phyloP scores from a whole-genome alignment of 2,329 filamentous ascomycete genomes.

The Fusarium setosum region DNA sequence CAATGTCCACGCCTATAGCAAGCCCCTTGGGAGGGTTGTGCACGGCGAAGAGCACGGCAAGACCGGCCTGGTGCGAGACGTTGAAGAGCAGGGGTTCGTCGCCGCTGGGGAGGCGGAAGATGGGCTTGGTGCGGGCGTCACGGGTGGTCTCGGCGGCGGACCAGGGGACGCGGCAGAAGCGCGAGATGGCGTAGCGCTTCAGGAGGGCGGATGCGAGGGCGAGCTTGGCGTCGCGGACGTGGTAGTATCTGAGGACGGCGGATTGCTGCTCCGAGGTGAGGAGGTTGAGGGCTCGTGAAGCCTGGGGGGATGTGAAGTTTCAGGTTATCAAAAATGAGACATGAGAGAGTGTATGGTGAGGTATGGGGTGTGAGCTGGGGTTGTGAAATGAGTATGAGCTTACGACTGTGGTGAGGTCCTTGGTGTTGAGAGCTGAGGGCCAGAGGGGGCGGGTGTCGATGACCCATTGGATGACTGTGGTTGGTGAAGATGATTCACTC shows the following conservation, averaged over 20 bases:
- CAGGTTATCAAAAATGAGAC: neutral
- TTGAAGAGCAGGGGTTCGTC: slow-evolving; percentile 73
- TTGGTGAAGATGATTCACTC: slow-evolving; percentile 38
- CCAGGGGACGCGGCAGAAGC: slow-evolving; percentile 71
- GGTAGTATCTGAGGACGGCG: slow-evolving; percentile 70
- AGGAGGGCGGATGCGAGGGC: slow-evolving; percentile 77
- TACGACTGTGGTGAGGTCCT: slow-evolving; percentile 60
- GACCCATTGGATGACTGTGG: slow-evolving; percentile 68
- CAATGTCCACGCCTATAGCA: slow-evolving; percentile 79
- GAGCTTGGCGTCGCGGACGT: slow-evolving; percentile 80
- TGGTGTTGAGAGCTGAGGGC: slow-evolving; percentile 62
- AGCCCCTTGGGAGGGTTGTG: slow-evolving; percentile 45
- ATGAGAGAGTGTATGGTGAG: neutral
- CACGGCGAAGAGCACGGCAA: slow-evolving; percentile 75
- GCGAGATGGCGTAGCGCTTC: slow-evolving; percentile 76
- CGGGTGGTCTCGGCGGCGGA: slow-evolving; percentile 65
- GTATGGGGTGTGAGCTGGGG: neutral
- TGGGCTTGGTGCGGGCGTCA: slow-evolving; percentile 65
- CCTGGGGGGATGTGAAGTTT: slow-evolving; percentile 52
- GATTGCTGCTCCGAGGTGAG: slow-evolving; percentile 66
- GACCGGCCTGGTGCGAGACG: slow-evolving; percentile 80
- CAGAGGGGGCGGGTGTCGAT: slow-evolving; percentile 70
- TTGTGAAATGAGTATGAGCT: slow-evolving; percentile 29
- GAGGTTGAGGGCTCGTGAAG: slow-evolving; percentile 63
- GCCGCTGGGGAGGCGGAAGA: slow-evolving; percentile 61